Conservation (phyloP, 345 rosid genomes). For the thale cress (Arabidopsis thaliana) region DNA sequence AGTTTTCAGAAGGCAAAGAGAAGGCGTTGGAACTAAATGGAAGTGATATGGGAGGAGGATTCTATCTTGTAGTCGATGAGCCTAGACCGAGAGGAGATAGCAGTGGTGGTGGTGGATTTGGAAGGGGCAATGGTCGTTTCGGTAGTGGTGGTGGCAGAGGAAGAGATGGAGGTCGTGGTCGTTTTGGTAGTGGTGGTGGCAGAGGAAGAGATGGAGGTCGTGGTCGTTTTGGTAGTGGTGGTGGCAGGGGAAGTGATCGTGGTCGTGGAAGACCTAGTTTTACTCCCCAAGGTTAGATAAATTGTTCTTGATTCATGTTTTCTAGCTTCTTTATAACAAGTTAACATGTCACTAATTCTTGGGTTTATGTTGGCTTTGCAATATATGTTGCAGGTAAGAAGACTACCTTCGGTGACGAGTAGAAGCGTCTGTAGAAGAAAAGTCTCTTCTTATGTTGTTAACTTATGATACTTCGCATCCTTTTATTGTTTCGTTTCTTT, state of each 20-base stretch:
- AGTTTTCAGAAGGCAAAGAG: conserved; percentile 55
- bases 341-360: neutral
- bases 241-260: conserved; percentile 49
- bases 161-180: conserved; percentile 43
- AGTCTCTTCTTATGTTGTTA: conserved; percentile 2
- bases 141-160: conserved; percentile 19
- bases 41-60: conserved; percentile 53
- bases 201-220: conserved; percentile 44
- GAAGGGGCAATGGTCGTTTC: conserved; percentile 27
- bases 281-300: conserved; percentile 34
- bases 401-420: conserved; percentile 49
- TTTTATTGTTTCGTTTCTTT: conserved; percentile 5
- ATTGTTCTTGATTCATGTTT: neutral
- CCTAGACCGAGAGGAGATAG: conserved; percentile 63
- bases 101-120: conserved; percentile 44
- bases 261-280: conserved; percentile 52
- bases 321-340: neutral
- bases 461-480: conserved; percentile 16
- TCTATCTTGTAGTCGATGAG: conserved; percentile 66
- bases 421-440: conserved; percentile 34
- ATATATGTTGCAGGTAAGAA: conserved; percentile 45
- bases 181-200: conserved; percentile 47
- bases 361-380: neutral
- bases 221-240: conserved; percentile 48
- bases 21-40: conserved; percentile 74